Conservation (phyloP, 2,329 filamentous ascomycete genomes). For the Colletotrichum truncatum region DNA sequence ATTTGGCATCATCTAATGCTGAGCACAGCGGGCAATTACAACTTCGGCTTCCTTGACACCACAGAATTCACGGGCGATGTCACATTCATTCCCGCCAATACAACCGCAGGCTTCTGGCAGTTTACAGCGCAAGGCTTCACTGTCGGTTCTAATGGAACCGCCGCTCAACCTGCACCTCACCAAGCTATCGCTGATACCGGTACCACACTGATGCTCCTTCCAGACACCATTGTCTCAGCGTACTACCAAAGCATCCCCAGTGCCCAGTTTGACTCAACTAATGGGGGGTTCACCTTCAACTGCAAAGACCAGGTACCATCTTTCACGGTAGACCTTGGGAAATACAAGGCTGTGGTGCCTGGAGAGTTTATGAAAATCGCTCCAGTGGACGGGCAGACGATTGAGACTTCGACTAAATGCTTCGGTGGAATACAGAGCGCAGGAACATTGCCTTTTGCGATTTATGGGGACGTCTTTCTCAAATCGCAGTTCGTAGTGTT, state of each 20-base stretch:
- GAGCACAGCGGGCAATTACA: conserved; percentile 44
- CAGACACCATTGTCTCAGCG: conserved; percentile 57
- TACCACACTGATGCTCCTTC: conserved; percentile 72
- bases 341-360: conserved; percentile 44
- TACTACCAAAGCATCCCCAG: conserved; percentile 69
- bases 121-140: conserved; percentile 66
- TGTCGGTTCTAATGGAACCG: conserved; percentile 48
- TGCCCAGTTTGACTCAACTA: conserved; percentile 50
- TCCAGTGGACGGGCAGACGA: conserved; percentile 30
- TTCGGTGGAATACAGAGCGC: conserved; percentile 50
- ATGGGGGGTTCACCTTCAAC: conserved; percentile 67
- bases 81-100: conserved; percentile 64
- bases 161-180: conserved; percentile 32
- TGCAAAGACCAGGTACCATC: conserved; percentile 61
- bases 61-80: conserved; percentile 66
- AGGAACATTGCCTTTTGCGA: conserved; percentile 44
- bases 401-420: conserved; percentile 36
- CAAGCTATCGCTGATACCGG: conserved; percentile 76
- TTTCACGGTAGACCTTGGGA: conserved; percentile 45
- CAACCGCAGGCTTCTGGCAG: conserved; percentile 68
- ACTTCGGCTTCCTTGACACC: conserved; percentile 60
- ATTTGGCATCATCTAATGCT: not conserved
- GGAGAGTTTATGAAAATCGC: conserved; percentile 50
- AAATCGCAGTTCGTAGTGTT: conserved; percentile 56
- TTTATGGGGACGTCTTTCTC: conserved; percentile 52